These are phyloP conservation scores for Chrysopogon serrulatus DNA, from an alignment of 176 grass and related monocot genomes.

Conservation along the genomic window DNA sequence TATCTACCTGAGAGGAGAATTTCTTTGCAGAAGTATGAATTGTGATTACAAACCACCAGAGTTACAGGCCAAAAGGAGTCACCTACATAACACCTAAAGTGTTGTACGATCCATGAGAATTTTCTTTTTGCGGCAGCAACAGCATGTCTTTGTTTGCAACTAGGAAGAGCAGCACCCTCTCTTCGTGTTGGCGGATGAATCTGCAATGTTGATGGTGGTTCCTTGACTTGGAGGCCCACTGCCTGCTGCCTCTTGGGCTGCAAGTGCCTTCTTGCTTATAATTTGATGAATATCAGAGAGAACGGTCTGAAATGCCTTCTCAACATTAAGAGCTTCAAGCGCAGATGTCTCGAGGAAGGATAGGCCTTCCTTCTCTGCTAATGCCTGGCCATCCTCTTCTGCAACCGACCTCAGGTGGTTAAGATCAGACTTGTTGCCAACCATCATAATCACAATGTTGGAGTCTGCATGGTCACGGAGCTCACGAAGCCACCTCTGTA, in stretches of 20 bases:
- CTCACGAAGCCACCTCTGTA: conserved; percentile 65
- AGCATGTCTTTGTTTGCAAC: background rate
- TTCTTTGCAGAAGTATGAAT: conserved; percentile 45
- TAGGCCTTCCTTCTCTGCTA: conserved; percentile 64
- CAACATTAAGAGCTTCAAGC: conserved; percentile 61
- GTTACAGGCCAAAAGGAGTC: conserved; percentile 36
- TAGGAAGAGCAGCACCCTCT: conserved; percentile 58
- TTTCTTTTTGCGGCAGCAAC: conserved; percentile 6
- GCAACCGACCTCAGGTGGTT: conserved; percentile 59
- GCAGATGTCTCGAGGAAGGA: conserved; percentile 69
- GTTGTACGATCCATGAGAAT: conserved; percentile 19
- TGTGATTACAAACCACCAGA: conserved; percentile 48
- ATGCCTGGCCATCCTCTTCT: conserved; percentile 55
- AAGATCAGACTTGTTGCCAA: conserved; percentile 70
- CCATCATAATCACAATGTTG: conserved; percentile 81
- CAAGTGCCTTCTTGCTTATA: conserved; percentile 74
- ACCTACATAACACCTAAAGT: conserved; percentile 25
- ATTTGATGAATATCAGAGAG: conserved; percentile 69
- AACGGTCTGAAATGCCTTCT: conserved; percentile 65
- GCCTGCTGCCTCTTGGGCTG: conserved; percentile 60
- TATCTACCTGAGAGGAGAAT: conserved; percentile 44
- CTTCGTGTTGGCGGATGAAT: conserved; percentile 30
- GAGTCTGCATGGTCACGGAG: conserved; percentile 67
- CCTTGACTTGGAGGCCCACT: conserved; percentile 53
- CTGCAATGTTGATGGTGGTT: conserved; percentile 53